Evolutionary conservation across 345 rosid species (phyloP).

Genomic region (Eucalyptus cladocalyx): DNA sequence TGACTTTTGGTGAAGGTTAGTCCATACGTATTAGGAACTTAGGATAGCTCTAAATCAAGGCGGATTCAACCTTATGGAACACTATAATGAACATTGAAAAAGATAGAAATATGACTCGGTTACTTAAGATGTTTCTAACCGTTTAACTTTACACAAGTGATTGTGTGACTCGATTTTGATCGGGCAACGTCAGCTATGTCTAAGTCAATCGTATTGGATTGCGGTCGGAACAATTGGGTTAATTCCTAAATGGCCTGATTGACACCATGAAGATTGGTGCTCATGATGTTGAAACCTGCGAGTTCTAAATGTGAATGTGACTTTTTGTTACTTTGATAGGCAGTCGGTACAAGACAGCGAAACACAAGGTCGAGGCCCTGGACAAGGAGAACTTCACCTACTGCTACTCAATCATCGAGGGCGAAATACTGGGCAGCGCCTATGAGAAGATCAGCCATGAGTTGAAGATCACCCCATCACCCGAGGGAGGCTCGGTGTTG

Average conservation of each 20-base stretch:
- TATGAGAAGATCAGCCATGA: constrained; percentile 5
- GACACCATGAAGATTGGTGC: neutral
- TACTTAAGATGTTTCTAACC: neutral
- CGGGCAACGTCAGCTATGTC: neutral
- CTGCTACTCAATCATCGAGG: constrained; percentile 14
- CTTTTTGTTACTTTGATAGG: neutral
- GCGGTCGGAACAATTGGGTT: neutral
- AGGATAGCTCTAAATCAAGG: neutral
- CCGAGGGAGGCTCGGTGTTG: constrained; percentile 3
- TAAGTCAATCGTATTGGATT: neutral
- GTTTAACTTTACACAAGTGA: neutral
- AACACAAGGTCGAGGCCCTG: constrained; percentile 14
- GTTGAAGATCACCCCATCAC: neutral
- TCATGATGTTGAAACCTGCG: neutral
- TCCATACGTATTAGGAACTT: no score
- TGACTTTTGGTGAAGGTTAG: constrained; percentile 3
- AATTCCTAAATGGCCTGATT: neutral
- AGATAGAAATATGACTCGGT: neutral
- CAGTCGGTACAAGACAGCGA: neutral
- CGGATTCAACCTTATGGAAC: neutral
- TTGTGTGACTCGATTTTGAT: neutral
- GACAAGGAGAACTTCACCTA: constrained; percentile 9
- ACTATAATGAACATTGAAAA: neutral
- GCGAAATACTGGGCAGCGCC: neutral
- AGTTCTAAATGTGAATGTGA: neutral